phyloP scores from a whole-genome alignment of 23 red algal species.

The Agarophyton chilense region DNA sequence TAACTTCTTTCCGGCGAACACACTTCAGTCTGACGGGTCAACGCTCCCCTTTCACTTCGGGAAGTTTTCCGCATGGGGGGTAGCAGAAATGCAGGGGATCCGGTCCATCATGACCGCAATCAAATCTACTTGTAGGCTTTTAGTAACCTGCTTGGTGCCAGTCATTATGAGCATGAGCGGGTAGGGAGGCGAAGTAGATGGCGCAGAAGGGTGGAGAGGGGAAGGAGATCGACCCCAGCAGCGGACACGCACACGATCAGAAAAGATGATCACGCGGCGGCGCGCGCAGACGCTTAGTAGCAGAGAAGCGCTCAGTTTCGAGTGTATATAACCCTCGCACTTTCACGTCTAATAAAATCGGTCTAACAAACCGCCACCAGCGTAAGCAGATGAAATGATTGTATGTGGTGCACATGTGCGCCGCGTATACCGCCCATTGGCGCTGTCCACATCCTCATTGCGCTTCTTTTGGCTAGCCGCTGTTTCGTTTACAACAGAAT shows the following conservation, averaged over 20 bases:
- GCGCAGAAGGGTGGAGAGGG: too few relatives aligned
- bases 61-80: conserved; percentile 78
- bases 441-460: not conserved
- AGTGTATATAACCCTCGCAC: not conserved
- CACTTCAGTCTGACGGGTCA: conserved; percentile 34
- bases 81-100: conserved; percentile 79
- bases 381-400: not conserved
- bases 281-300: too few relatives aligned
- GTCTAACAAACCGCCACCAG: too few relatives aligned
- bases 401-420: not conserved
- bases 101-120: conserved; percentile 85
- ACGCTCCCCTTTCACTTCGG: conserved; percentile 71
- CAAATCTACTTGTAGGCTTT: conserved; percentile 88
- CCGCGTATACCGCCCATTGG: not conserved
- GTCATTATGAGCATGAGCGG: not conserved
- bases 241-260: not conserved
- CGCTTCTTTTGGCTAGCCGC: not conserved
- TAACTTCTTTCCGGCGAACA: conserved; percentile 77
- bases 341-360: not conserved
- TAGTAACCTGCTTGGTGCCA: conserved; percentile 30
- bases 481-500: not conserved
- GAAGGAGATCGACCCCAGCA: too few relatives aligned
- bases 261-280: not conserved
- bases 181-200: not conserved
- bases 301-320: too few relatives aligned